Percentiles rank a stretch among this genome's conserved stretches.
Evolutionary conservation across 148 eudicot genomes (phyloP).

Genomic region (Limonium bicolor): DNA sequence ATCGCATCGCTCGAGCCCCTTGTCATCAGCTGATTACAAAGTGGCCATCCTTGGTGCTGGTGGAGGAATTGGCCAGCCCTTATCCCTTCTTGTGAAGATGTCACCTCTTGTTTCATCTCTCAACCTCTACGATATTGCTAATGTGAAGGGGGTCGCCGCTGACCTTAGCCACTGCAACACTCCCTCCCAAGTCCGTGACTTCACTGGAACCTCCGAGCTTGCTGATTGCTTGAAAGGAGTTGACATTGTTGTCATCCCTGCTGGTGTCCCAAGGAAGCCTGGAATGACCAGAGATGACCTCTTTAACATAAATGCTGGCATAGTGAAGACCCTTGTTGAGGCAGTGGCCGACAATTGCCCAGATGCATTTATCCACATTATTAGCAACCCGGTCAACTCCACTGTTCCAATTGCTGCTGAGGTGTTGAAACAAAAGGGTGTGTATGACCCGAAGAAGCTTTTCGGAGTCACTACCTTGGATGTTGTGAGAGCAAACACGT

Average conservation of each 20-base stretch:
- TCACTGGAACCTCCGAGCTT: slow-evolving; percentile 61
- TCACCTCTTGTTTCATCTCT: slow-evolving; percentile 66
- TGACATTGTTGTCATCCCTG: slow-evolving; percentile 80
- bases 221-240: slow-evolving; percentile 45
- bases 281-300: slow-evolving; percentile 95
- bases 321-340: slow-evolving; percentile 59
- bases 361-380: slow-evolving; percentile 80
- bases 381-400: slow-evolving; percentile 89
- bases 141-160: slow-evolving; percentile 91
- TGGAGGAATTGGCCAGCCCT: slow-evolving; percentile 85
- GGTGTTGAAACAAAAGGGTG: slow-evolving; percentile 68
- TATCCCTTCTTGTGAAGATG: slow-evolving; percentile 74
- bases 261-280: slow-evolving; percentile 90
- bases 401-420: slow-evolving; percentile 92
- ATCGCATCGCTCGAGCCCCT: slow-evolving; percentile 21
- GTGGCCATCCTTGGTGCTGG: slow-evolving; percentile 91
- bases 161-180: slow-evolving; percentile 94
- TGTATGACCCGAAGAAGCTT: slow-evolving; percentile 81
- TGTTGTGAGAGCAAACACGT: slow-evolving; percentile 86
- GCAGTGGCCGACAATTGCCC: slow-evolving; percentile 87
- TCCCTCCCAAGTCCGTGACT: slow-evolving; percentile 54
- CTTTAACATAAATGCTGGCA: slow-evolving; percentile 78
- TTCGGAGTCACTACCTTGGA: slow-evolving; percentile 84
- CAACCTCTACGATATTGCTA: slow-evolving; percentile 80
- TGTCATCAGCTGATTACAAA: slow-evolving; percentile 35